These are phyloP conservation scores for Chamaecyparis obtusa DNA, from an alignment of 75 land plant species.

Conservation along the genomic window DNA sequence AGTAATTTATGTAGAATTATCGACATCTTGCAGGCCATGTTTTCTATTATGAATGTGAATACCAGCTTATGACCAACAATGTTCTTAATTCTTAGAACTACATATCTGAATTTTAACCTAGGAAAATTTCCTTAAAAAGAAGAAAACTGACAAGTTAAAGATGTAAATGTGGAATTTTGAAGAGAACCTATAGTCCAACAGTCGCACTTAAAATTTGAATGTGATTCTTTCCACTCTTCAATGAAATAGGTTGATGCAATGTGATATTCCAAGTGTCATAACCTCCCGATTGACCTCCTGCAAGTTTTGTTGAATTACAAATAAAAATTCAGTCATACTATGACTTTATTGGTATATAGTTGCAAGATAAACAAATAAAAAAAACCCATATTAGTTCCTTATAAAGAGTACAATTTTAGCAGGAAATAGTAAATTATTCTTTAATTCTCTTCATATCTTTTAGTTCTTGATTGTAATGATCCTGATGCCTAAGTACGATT, in stretches of 20 bases:
- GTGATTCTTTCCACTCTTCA: slow-evolving; percentile 55
- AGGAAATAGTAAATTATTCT: too few relatives aligned
- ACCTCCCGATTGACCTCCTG: slow-evolving; percentile 56
- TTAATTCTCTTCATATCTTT: neutral
- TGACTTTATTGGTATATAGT: neutral
- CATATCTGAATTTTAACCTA: neutral
- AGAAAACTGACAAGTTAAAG: neutral
- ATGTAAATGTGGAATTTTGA: neutral
- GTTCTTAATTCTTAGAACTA: neutral
- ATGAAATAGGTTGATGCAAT: slow-evolving; percentile 40
- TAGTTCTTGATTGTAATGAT: neutral
- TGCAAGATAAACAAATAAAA: neutral
- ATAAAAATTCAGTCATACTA: neutral
- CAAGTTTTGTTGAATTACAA: neutral
- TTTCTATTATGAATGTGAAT: too few relatives aligned
- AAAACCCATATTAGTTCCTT: neutral
- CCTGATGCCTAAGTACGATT: neutral
- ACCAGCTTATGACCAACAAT: neutral
- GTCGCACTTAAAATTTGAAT: slow-evolving; percentile 85
- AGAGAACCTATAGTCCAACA: slow-evolving; percentile 83
- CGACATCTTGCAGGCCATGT: too few relatives aligned
- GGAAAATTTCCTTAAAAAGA: neutral
- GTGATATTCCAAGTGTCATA: slow-evolving; percentile 34
- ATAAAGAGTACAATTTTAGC: neutral
- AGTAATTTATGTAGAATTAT: too few relatives aligned